Base-by-base conservation (phyloP, 345 rosid species). In the Abelmoschus esculentus region DNA sequence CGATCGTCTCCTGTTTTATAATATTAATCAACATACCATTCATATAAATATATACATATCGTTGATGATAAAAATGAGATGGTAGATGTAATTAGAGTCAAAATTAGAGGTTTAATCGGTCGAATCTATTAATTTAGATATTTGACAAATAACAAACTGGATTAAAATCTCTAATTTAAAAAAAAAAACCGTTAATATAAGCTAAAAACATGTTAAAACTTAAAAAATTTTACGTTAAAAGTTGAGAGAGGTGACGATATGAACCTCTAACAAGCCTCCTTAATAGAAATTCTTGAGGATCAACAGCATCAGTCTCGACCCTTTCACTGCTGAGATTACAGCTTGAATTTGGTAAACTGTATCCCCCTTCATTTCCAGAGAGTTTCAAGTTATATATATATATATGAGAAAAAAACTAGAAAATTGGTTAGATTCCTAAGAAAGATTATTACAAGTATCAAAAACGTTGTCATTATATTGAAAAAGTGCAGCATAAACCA, bases 1-100 rank as follows among this genome's bases (percentile, higher is more conserved):
- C 61, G 70, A 17, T 81, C 82, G 14, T 79, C 82, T 38, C 80
- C 84, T 64, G 36, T 64, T 19, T 31, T 31, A 63, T 22, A 22
- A 63, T 22, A 22, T 22, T 42, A 11, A 47, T 47, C n/a, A 50
- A 29, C 42, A 32, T 2, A 47, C 9, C 7, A n/a, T n/a, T n/a
- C 7, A 18, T 36, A 36, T 7, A 36, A 7, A 36, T 34, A 5
- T 34, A 34, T 5, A 34, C 5, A 34, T 3, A 31, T 34, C 5
- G 38, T 34, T 34, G 38, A 34, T 34, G 34, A 6, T 34, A 1
- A 34, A 34, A 34, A 1, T n/a, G n/a, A n/a, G n/a, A n/a, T n/a
- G n/a, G n/a, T n/a, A n/a, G n/a, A n/a, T n/a, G n/a, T n/a, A n/a
- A n/a, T n/a, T n/a, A n/a, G n/a, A n/a, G n/a, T n/a, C n/a, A n/a